Evolutionary conservation across 164 flowering plant species (phyloP).

Genomic region (Malania oleifera): DNA sequence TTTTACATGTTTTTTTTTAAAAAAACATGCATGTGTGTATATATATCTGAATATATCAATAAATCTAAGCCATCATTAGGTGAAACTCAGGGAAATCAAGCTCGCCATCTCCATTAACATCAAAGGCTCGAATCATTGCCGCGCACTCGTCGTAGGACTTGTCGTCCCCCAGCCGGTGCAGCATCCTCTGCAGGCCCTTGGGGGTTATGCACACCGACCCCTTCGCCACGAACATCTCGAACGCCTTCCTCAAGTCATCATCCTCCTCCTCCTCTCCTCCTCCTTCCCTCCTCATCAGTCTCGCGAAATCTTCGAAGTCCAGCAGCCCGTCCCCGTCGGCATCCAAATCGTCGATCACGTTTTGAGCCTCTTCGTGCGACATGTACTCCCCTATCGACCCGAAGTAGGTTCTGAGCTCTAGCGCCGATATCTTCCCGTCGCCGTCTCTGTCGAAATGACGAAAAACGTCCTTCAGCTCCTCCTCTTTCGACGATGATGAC

Average conservation of each 20-base stretch:
- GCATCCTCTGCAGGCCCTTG: conserved; percentile 6
- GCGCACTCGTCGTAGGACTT: conserved; percentile 2
- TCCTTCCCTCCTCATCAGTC: conserved; percentile 31
- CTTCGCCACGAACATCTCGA: conserved; percentile 7
- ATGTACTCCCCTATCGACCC: conserved; percentile 58
- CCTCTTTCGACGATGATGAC: conserved; percentile 15
- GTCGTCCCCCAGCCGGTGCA: neutral
- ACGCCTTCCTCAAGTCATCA: conserved; percentile 3
- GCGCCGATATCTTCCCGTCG: conserved; percentile 66
- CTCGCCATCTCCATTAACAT: conserved; percentile 5
- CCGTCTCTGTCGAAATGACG: conserved; percentile 54
- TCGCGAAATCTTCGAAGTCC: conserved; percentile 51
- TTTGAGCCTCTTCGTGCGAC: conserved; percentile 47
- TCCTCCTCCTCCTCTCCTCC: neutral
- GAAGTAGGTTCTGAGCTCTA: conserved; percentile 50
- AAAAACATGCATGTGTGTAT: no score
- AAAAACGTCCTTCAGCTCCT: conserved; percentile 45
- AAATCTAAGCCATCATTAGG: conserved; percentile 8
- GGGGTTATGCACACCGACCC: conserved; percentile 2
- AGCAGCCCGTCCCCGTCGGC: conserved; percentile 51
- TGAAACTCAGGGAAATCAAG: conserved; percentile 1
- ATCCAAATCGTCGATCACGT: conserved; percentile 44
- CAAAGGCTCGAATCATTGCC: conserved; percentile 1
- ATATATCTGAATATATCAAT: no score
- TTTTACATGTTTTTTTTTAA: no score